Evolutionary conservation across 495 filamentous ascomycete species (phyloP), one percentile per base, ranked within the genome.

Genomic region (Corynascus novoguineensis): DNA sequence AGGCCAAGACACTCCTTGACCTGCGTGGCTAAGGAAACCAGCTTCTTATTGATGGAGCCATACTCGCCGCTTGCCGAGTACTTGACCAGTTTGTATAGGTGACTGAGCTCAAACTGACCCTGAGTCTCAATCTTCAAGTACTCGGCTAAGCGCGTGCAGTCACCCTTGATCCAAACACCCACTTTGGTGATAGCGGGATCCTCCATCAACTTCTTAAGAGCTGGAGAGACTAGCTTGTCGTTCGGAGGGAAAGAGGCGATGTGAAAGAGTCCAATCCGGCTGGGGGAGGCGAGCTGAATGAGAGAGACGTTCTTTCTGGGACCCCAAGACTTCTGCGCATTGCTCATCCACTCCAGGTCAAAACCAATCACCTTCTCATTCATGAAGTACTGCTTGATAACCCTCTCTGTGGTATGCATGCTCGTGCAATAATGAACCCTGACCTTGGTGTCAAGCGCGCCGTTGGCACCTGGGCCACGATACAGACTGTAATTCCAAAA

Each of bases 241-340:
- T 70, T 71, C 7, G 76, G 74, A 19, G 72, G 66, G 65, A 81
- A 89, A 9, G 79, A 66, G 27, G 88, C 84, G 38, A 95, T 68
- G 58, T 96, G 91, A 63, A 95, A 91, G 3, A 96, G 75, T 0
- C 79, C 88, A 50, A 96, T 85, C n/a, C 87, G 86, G 48, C 84
- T 81, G 59, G 86, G 78, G 56, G 83, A 89, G 8, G 90, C 90
- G 19, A 96, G 56, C 68, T 96, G 91, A 37, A 95, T 84, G 22
- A 95, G 66, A 0, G 85, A 87, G 4, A 92, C 78, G 57, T 92
- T 89, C 38, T 74, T 73, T 56, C 81, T 83, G 37, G 81, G 69
- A 10, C 78, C 76, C 42, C 76, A 65, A 51, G 57, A 60, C 47
- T 61, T 67, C 14, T 58, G 69, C 17, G 80, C 71, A n/a, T 80